Percentiles rank a stretch among this genome's conserved stretches.
Evolutionary conservation across 192 early-diverging fungal species (phyloP).

Genomic region (Kickxella alabastrina): DNA sequence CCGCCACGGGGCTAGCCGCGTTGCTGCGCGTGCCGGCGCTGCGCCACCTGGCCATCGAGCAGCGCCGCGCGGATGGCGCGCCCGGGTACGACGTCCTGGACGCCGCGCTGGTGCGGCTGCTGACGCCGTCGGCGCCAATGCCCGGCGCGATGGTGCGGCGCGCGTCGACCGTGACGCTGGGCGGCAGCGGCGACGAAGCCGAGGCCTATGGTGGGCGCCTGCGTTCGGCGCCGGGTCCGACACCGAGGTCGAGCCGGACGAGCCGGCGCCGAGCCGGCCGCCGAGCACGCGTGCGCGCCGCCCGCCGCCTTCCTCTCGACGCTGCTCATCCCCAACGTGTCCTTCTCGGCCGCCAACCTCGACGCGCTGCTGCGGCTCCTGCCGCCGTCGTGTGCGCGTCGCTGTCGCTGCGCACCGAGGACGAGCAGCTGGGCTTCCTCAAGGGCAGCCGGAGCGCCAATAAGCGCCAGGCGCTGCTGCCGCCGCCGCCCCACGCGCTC

Average conservation of each 20-base stretch:
- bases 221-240: conserved; percentile 5
- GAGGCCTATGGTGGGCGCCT: conserved; percentile 3
- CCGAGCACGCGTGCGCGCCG: no score
- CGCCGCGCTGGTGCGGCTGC: conserved; percentile 29
- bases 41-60: conserved; percentile 39
- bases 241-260: conserved; percentile 6
- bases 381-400: conserved; percentile 26
- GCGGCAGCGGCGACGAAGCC: not conserved
- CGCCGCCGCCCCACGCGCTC: no score
- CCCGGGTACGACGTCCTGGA: conserved; percentile 35
- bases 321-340: conserved; percentile 30
- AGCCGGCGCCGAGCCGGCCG: not conserved
- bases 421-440: no score
- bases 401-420: conserved; percentile 39
- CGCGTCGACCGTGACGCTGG: conserved; percentile 11
- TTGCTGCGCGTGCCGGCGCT: conserved; percentile 31
- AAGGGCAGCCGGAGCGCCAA: no score
- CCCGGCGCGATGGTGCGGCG: conserved; percentile 16
- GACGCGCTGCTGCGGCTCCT: conserved; percentile 30
- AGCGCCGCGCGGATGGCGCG: conserved; percentile 40
- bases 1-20: conserved; percentile 25
- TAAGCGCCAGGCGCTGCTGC: no score
- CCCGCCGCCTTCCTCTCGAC: no score
- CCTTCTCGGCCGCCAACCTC: conserved; percentile 32
- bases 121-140: conserved; percentile 22